Base-by-base conservation (phyloP, 139 green algal genomes). In the Tetraselmis chui region DNA sequence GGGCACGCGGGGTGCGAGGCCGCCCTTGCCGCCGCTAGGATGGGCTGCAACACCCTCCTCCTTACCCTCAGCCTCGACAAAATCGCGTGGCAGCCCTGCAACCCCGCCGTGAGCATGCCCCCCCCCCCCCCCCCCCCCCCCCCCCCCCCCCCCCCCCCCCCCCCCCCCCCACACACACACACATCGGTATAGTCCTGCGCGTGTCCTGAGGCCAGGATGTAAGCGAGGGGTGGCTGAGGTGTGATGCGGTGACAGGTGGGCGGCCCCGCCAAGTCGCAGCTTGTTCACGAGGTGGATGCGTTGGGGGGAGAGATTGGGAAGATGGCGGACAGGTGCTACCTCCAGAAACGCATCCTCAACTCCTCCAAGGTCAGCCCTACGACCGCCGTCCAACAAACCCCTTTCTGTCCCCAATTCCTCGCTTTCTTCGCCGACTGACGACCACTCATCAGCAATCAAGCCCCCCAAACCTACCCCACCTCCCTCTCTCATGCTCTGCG, bases 311-410 rank as follows among this genome's bases (percentile, higher is more conserved):
- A 97, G 87, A 99, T 99, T 76, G 96, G 96, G 0, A 92, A 92
- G 32, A 95, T 98, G 89, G 94, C 96, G 1, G 97, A 99, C 90
- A 78, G 88, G 22, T 94, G 88, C 84, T 98, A 97, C 80, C 86
- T 99, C 27, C 96, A 99, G 88, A 98, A 97, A 82, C 87, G 96
- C 0, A 91, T 99, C 28, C 89, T 99, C 2, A 99, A 99, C 88
- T 79, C 85, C 23, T 96, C 91, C 29, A 97, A 97, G 91, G 90
- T 92, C 45, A 18, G 45, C 18, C n/a, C n/a, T n/a, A n/a, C n/a
- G n/a, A n/a, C n/a, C n/a, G n/a, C n/a, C n/a, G n/a, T n/a, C n/a
- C n/a, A n/a, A n/a, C n/a, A n/a, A n/a, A n/a, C n/a, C n/a, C n/a
- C n/a, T n/a, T n/a, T n/a, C n/a, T n/a, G n/a, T n/a, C n/a, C n/a